phyloP scores from a whole-genome alignment of 2,329 filamentous ascomycete genomes.

The Aspergillus transmontanensis region DNA sequence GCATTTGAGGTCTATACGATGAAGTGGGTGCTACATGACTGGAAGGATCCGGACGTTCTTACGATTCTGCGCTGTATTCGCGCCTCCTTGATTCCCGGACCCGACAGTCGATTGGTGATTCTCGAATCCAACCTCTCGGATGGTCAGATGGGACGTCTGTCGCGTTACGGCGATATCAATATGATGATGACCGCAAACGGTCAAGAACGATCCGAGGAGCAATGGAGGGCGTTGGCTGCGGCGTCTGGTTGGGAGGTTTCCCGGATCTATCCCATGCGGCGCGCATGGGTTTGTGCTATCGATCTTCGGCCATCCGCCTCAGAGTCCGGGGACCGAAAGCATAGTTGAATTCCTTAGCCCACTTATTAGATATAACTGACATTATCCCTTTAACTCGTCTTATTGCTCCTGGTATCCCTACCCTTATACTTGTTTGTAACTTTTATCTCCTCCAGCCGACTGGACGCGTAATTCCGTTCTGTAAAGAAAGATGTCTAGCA shows the following conservation, averaged over 20 bases:
- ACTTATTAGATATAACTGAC: too few relatives aligned
- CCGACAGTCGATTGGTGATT: constrained; percentile 5
- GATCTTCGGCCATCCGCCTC: background rate
- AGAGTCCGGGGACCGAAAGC: too few relatives aligned
- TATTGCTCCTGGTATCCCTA: too few relatives aligned
- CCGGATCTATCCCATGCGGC: background rate
- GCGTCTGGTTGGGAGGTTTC: background rate
- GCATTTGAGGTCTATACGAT: constrained; percentile 34
- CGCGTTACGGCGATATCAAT: constrained; percentile 44
- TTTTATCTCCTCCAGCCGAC: too few relatives aligned
- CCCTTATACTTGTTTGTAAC: too few relatives aligned
- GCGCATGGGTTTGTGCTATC: background rate
- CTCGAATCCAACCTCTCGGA: constrained; percentile 28
- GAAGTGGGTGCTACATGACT: constrained; percentile 50
- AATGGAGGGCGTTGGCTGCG: background rate
- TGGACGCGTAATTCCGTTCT: too few relatives aligned
- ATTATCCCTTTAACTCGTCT: too few relatives aligned
- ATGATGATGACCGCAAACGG: constrained; percentile 45
- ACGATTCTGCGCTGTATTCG: constrained; percentile 36
- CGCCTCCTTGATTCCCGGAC: constrained; percentile 26
- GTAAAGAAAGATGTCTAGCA: background rate
- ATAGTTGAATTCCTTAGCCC: too few relatives aligned
- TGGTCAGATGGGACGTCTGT: constrained; percentile 29
- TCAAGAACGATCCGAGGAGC: constrained; percentile 31
- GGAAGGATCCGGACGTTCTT: constrained; percentile 37